These are phyloP conservation scores for Arthrobotrys musiformis DNA, from an alignment of 2,329 filamentous ascomycete genomes.

Conservation along the genomic window DNA sequence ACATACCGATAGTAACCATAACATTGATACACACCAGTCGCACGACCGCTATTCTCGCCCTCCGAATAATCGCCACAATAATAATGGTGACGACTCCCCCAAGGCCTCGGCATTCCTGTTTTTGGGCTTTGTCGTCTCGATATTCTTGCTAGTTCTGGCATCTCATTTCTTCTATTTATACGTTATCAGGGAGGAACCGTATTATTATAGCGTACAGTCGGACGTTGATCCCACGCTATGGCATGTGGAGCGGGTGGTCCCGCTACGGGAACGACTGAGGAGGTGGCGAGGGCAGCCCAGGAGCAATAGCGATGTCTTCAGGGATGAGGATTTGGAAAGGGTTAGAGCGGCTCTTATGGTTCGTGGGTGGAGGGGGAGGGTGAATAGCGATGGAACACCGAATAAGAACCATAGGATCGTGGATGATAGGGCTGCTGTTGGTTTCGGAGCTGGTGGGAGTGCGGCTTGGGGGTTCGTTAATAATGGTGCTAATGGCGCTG, in stretches of 20 bases:
- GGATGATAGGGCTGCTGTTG: slow-evolving; percentile 47
- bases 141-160: slow-evolving; percentile 42
- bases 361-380: slow-evolving; percentile 46
- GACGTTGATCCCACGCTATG: slow-evolving; percentile 52
- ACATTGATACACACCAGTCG: background rate
- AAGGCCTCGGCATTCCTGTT: slow-evolving; percentile 51
- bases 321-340: slow-evolving; percentile 52
- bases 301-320: slow-evolving; percentile 40
- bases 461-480: slow-evolving; percentile 26
- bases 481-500: background rate
- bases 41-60: slow-evolving; percentile 13
- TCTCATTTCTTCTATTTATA: slow-evolving; percentile 55
- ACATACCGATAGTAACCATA: background rate
- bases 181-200: slow-evolving; percentile 37
- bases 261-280: slow-evolving; percentile 49
- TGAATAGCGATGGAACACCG: slow-evolving; percentile 48
- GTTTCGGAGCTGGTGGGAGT: slow-evolving; percentile 26
- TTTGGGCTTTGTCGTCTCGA: slow-evolving; percentile 37
- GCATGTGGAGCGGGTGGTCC: slow-evolving; percentile 52
- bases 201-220: slow-evolving; percentile 53
- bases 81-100: slow-evolving; percentile 14
- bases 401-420: slow-evolving; percentile 41
- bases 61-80: slow-evolving; percentile 34
- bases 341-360: slow-evolving; percentile 33
- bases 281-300: slow-evolving; percentile 19